phyloP scores from a whole-genome alignment of 2,329 filamentous ascomycete species.

The Cytospora mali region DNA sequence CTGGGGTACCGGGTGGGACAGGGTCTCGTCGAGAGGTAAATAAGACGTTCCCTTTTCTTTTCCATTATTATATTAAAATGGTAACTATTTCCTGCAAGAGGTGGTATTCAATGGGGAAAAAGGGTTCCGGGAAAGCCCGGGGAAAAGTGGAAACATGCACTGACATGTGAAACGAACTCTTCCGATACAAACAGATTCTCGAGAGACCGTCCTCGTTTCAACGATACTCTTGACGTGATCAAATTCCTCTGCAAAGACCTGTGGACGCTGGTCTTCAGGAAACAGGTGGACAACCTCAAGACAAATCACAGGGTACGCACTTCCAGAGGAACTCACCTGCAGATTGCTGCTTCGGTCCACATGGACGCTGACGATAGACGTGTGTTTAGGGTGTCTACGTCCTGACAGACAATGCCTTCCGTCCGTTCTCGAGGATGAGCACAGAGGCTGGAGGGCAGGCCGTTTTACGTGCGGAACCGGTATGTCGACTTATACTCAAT shows the following conservation, averaged over 20 bases:
- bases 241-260: constrained; percentile 99
- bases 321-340: constrained; percentile 30
- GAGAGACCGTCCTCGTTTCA: constrained; percentile 81
- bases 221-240: constrained; percentile 91
- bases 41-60: constrained; percentile 31
- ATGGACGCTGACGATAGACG: constrained; percentile 19
- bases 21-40: constrained; percentile 89
- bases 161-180: constrained; percentile 18
- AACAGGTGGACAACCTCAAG: constrained; percentile 98
- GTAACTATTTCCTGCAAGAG: too few relatives aligned
- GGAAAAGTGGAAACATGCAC: constrained; percentile 22
- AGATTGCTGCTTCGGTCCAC: background rate
- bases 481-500: constrained; percentile 48
- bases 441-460: constrained; percentile 76
- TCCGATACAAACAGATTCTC: constrained; percentile 63
- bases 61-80: too few relatives aligned
- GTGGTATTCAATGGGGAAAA: background rate
- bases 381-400: constrained; percentile 81
- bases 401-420: constrained; percentile 88
- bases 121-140: constrained; percentile 13
- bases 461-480: constrained; percentile 74
- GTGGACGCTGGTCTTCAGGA: constrained; percentile 91
- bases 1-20: constrained; percentile 91
- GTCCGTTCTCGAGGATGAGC: constrained; percentile 87
- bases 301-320: constrained; percentile 81